These are phyloP conservation scores for Pseudocercospora macadamiae DNA, from an alignment of 2,329 filamentous ascomycete species.

Conservation along the genomic window DNA sequence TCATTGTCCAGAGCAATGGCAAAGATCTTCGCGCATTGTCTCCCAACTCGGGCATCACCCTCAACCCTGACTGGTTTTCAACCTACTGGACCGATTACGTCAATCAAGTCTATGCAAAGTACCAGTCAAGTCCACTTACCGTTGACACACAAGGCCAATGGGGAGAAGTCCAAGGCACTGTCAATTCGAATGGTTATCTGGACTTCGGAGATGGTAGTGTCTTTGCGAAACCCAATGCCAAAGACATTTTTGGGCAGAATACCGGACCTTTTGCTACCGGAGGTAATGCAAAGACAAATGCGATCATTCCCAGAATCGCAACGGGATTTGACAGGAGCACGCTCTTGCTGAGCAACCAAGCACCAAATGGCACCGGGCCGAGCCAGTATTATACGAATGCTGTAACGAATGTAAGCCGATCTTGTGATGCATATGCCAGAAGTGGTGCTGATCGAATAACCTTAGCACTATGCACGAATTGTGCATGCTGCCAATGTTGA, in stretches of 20 bases:
- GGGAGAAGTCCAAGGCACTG: slow-evolving; percentile 51
- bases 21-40: slow-evolving; percentile 47
- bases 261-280: slow-evolving; percentile 62
- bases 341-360: slow-evolving; percentile 52
- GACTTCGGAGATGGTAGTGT: slow-evolving; percentile 49
- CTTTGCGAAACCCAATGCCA: slow-evolving; percentile 61
- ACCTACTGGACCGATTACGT: slow-evolving; percentile 58
- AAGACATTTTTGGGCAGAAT: slow-evolving; percentile 69
- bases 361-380: slow-evolving; percentile 39
- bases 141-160: slow-evolving; percentile 67
- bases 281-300: slow-evolving; percentile 49
- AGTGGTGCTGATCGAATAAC: slow-evolving; percentile 10
- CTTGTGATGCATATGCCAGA: not conserved
- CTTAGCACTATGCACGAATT: slow-evolving; percentile 39
- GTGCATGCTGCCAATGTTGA: slow-evolving; percentile 54
- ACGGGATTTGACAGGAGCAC: slow-evolving; percentile 77
- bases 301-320: slow-evolving; percentile 72
- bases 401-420: slow-evolving; percentile 36
- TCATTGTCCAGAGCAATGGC: slow-evolving; percentile 50
- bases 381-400: slow-evolving; percentile 35
- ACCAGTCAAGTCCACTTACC: slow-evolving; percentile 49
- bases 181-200: slow-evolving; percentile 44
- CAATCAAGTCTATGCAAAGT: slow-evolving; percentile 54
- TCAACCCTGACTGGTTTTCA: slow-evolving; percentile 51
- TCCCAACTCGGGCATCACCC: slow-evolving; percentile 51